Base-by-base conservation (phyloP, 805 yeast species). In the Saccharomycopsis sp. region DNA sequence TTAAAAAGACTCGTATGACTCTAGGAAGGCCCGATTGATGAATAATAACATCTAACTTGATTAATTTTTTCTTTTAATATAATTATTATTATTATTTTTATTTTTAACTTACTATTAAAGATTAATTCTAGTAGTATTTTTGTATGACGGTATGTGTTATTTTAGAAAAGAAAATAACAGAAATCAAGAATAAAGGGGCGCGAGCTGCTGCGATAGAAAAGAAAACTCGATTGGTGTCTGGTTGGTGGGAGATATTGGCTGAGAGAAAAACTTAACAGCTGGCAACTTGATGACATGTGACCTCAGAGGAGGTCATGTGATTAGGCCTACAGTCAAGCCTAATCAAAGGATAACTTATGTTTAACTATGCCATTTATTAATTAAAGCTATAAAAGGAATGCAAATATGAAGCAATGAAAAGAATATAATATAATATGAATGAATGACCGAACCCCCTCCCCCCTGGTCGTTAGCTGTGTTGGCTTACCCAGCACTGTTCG, bases 181-280 rank as follows among this genome's bases (percentile, higher is more conserved):
- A 34, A 16, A 34, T 13, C n/a, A 26, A 24, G 27, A 39, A n/a
- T 39, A 27, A 39, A 39, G 42, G 42, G 40, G 42, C 33, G 20
- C 34, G 28, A 31, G 14, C 17, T 20, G 11, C 35, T 9, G 35
- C 17, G 28, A 29, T 28, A 27, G 23, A 24, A 26, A 22, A 34
- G 8, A 8, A 24, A 14, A 14, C 13, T 34, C 8, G 19, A 8
- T 4, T 39, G 42, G 42, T 39, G 42, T 39, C 42, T 39, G 42
- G 42, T 24, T 23, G 42, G 35, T 22, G 9, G 28, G 11, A 11
- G 20, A 6, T 14, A n/a, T 13, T 32, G 35, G n/a, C n/a, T n/a
- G n/a, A n/a, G n/a, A n/a, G n/a, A n/a, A 7, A 14, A 6, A 39
- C 23, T 21, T 39, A 39, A 39, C 42, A 39, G 42, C 42, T 39